Conservation (phyloP, 192 early-diverging fungal genomes). For the Backusella psychrophila region DNA sequence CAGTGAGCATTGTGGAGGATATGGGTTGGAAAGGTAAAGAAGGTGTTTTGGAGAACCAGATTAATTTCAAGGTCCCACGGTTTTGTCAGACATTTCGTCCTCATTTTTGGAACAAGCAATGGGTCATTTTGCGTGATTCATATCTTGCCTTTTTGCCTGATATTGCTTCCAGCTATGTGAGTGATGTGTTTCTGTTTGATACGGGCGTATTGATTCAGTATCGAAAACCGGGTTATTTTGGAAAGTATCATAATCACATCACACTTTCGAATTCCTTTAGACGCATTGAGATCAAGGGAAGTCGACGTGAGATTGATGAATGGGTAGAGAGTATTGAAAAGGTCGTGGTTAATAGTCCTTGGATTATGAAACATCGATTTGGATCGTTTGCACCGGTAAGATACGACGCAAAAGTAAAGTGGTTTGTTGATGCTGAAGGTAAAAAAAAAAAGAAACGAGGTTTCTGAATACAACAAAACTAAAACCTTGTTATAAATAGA, state of each 20-base stretch:
- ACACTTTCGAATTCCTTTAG: conserved; percentile 57
- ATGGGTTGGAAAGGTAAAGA: conserved; percentile 89
- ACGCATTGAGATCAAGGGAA: conserved; percentile 68
- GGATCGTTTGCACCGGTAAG: conserved; percentile 78
- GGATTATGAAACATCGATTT: conserved; percentile 65
- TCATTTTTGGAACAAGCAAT: conserved; percentile 56
- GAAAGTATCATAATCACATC: conserved; percentile 53
- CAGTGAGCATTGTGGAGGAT: conserved; percentile 69
- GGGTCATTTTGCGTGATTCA: conserved; percentile 78
- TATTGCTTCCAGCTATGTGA: conserved; percentile 37
- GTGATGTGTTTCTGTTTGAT: conserved; percentile 56
- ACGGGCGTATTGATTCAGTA: conserved; percentile 33
- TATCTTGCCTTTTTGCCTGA: conserved; percentile 52
- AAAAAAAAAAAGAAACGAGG: conserved; percentile 31
- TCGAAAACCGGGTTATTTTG: conserved; percentile 14
- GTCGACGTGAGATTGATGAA: conserved; percentile 60
- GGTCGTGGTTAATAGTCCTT: conserved; percentile 58
- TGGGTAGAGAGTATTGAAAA: conserved; percentile 60
- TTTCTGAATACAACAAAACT: neutral
- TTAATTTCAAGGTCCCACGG: conserved; percentile 39
- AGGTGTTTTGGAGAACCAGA: conserved; percentile 64
- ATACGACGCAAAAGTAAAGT: conserved; percentile 59
- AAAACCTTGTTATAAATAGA: conserved; percentile 29
- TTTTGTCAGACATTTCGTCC: conserved; percentile 22
- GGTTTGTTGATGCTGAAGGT: conserved; percentile 81